phyloP scores from a whole-genome alignment of 129 eudicot species.

The Smallanthus sonchifolius region DNA sequence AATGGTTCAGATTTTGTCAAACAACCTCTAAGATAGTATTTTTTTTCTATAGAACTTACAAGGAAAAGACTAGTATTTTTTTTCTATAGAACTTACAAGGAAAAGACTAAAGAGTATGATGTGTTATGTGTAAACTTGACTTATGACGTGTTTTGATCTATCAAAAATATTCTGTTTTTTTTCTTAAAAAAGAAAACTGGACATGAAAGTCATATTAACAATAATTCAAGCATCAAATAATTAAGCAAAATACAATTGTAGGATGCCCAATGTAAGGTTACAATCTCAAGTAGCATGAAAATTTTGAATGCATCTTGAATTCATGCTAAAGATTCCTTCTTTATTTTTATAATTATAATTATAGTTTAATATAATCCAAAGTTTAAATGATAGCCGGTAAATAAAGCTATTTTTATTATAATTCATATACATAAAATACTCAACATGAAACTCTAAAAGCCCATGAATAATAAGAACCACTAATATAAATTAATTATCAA shows the following conservation, averaged over 20 bases:
- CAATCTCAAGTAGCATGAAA: conserved; percentile 24
- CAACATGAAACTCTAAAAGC: not conserved
- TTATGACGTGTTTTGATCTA: not conserved
- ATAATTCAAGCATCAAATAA: conserved; percentile 18
- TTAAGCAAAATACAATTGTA: conserved; percentile 16
- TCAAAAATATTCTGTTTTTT: not conserved
- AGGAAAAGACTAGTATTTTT: too few relatives aligned
- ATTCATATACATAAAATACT: not conserved
- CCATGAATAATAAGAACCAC: too few relatives aligned
- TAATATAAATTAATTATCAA: too few relatives aligned
- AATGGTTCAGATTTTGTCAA: too few relatives aligned
- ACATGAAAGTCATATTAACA: conserved; percentile 21
- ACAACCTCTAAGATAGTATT: too few relatives aligned
- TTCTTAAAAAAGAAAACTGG: not conserved
- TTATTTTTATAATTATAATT: not conserved
- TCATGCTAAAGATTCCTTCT: conserved; percentile 16
- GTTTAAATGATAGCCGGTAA: not conserved
- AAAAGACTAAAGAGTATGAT: not conserved
- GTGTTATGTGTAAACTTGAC: not conserved
- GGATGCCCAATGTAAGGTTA: conserved; percentile 23
- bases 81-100: not conserved
- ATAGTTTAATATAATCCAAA: not conserved
- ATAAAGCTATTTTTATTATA: not conserved
- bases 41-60: too few relatives aligned
- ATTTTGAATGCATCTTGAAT: conserved; percentile 24